Evolutionary conservation across 1,139 yeast genomes (phyloP).

Genomic region (Candida sp.): DNA sequence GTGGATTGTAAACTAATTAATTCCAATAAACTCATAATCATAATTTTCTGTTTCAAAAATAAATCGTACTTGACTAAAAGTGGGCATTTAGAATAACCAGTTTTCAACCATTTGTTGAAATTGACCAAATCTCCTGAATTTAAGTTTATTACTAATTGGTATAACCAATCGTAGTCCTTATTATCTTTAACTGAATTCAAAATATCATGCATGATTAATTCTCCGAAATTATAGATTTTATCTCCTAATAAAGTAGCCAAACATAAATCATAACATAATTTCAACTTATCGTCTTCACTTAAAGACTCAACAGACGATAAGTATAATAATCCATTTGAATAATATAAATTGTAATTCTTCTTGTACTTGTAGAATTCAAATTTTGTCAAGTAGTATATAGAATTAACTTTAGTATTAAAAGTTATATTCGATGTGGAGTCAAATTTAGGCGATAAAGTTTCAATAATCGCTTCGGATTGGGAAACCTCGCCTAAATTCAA

Average conservation of each 20-base stretch:
- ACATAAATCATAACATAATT: slow-evolving; percentile 76
- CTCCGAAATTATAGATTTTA: slow-evolving; percentile 93
- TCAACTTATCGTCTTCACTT: slow-evolving; percentile 22
- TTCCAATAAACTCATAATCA: slow-evolving; percentile 89
- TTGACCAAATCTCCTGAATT: slow-evolving; percentile 73
- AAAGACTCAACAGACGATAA: slow-evolving; percentile 49
- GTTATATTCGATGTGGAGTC: slow-evolving; percentile 40
- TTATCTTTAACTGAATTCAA: slow-evolving; percentile 51
- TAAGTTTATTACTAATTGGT: slow-evolving; percentile 63
- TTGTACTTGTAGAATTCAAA: slow-evolving; percentile 74
- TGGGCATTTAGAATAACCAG: slow-evolving; percentile 46
- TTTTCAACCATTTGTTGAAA: slow-evolving; percentile 50
- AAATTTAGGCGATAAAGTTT: slow-evolving; percentile 53
- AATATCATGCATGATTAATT: slow-evolving; percentile 85
- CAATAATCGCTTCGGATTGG: slow-evolving; percentile 69
- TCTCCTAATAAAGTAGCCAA: slow-evolving; percentile 90
- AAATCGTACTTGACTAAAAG: slow-evolving; percentile 57
- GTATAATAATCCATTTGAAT: slow-evolving; percentile 56
- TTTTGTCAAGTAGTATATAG: slow-evolving; percentile 79
- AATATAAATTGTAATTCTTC: slow-evolving; percentile 77
- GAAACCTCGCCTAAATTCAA: slow-evolving; percentile 55
- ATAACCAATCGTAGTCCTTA: slow-evolving; percentile 67
- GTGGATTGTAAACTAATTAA: slow-evolving; percentile 77
- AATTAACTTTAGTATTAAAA: slow-evolving; percentile 69
- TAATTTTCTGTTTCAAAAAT: slow-evolving; percentile 84